These are phyloP conservation scores for Metschnikowia shivogae DNA, from an alignment of 805 yeast species.

Conservation along the genomic window DNA sequence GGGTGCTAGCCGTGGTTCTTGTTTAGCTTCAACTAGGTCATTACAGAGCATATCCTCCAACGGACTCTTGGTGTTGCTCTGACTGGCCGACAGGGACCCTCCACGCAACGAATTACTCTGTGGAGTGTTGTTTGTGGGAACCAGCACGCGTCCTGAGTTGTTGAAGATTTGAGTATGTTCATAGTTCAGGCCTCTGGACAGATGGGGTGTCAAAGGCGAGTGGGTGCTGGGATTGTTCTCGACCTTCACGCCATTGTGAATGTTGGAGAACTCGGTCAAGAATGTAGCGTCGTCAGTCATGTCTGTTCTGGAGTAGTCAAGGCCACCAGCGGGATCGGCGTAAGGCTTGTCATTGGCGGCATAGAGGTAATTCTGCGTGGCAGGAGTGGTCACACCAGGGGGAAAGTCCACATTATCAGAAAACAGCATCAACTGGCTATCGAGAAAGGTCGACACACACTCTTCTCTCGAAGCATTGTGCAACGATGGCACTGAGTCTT, in stretches of 20 bases:
- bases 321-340: not conserved
- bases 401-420: not conserved
- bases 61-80: not conserved
- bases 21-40: not conserved
- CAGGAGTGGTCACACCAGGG: not conserved
- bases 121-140: not conserved
- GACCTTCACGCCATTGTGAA: not conserved
- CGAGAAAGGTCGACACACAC: not conserved
- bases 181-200: conserved; percentile 2
- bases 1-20: not conserved
- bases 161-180: not conserved
- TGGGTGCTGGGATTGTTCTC: not conserved
- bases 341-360: not conserved
- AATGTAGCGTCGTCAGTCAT: conserved; percentile 4
- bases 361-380: not conserved
- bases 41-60: not conserved
- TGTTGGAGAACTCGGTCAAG: conserved; percentile 3
- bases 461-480: not conserved
- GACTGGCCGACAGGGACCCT: not conserved
- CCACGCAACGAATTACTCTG: conserved; percentile 3
- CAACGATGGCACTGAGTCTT: conserved; percentile 2
- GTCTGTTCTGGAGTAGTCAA: not conserved
- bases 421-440: conserved; percentile 1
- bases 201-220: conserved; percentile 2
- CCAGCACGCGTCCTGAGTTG: not conserved